Base-by-base conservation (phyloP, 2,329 filamentous ascomycete species). In the Coccinonectria pachysandricola region DNA sequence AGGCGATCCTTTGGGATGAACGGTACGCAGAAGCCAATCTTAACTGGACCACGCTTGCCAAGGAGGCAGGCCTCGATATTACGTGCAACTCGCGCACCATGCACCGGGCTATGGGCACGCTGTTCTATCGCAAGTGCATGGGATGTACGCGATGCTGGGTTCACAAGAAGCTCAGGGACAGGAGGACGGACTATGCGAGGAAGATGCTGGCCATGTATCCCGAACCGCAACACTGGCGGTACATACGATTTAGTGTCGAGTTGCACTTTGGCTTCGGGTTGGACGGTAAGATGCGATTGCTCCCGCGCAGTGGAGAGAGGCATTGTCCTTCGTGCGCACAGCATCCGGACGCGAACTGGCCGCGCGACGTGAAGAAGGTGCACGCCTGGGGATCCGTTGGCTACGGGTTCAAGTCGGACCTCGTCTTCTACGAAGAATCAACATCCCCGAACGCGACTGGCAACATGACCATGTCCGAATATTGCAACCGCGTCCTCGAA, bases 241-340 rank as follows among this genome's bases (percentile, higher is more conserved):
- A 24, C 10, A 37, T 57, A 11, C 44, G 54, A 4, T 57, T 57
- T 40, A 56, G 52, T 30, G 42, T 45, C 8, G 54, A 57, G 37
- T 39, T 57, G 24, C 54, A 57, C 31, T 57, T 57, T 36, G 54
- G 50, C 3, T 54, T 57, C 32, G 54, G 53, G 8, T 46, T 54
- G 8, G 52, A 57, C 25, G 54, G 54, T 21, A 46, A 41, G 30
- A 46, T 57, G 43, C 46, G 54, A 3, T 32, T 57, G 8, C 30
- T 55, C 6, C 54, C 54, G 8, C 34, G 50, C 15, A 29, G 48
- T 8, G 54, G 54, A n/a, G 53, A 57, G 41, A 42, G 37, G 20
- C 39, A 45, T 20, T 57, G 53, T 16, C 36, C 49, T 3, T 15
- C 9, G 3, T 57, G 54, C 30, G 31, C 15, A 8, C 24, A 36